Evolutionary conservation across 2,329 filamentous ascomycete genomes (phyloP), one percentile per base, ranked within the genome.

Genomic region (Botryotinia globosa): DNA sequence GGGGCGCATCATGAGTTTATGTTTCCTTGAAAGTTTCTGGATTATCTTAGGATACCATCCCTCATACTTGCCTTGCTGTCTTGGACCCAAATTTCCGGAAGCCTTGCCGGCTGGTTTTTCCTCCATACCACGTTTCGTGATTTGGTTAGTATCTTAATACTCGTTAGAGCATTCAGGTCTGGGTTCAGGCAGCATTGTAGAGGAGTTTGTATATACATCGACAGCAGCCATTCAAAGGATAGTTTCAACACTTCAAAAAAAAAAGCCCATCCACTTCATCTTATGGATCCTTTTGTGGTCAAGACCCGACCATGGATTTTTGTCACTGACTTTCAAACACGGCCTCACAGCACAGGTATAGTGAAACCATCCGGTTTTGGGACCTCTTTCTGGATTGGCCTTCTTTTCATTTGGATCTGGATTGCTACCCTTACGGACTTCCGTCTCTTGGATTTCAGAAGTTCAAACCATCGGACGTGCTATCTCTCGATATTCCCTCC

Each of bases 11-110:
- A 66, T 74, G 72, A 71, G 51, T 68, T 63, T 69, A 63, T 74
- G 75, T 72, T 76, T 72, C 76, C 74, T 76, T 75, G 70, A 76
- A 72, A 64, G 66, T 71, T 73, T 59, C 59, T 59, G 64, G 66
- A 73, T 48, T 71, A 42, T 75, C 76, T 75, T 78, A 75, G 76
- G 76, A 78, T 79, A 76, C 76, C 76, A 73, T 74, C 64, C 74
- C 65, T 68, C 65, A 76, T 66, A 74, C 75, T 75, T 80, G 79
- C 79, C 79, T 75, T 80, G 79, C 79, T 80, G 79, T 74, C 78
- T 29, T 80, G 79, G 79, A 78, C 76, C 73, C 73, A 69, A 74
- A 62, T 73, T 77, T 59, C 76, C 75, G 73, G 65, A 73, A 74
- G 76, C 66, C 59, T 75, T 51, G 32, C 67, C 71, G 71, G 56